A percentile compares a stretch with the other conserved stretches of the same genome.
Conservation (phyloP, 1,139 yeast genomes). For the Yamadazyma atmosphaerica region DNA sequence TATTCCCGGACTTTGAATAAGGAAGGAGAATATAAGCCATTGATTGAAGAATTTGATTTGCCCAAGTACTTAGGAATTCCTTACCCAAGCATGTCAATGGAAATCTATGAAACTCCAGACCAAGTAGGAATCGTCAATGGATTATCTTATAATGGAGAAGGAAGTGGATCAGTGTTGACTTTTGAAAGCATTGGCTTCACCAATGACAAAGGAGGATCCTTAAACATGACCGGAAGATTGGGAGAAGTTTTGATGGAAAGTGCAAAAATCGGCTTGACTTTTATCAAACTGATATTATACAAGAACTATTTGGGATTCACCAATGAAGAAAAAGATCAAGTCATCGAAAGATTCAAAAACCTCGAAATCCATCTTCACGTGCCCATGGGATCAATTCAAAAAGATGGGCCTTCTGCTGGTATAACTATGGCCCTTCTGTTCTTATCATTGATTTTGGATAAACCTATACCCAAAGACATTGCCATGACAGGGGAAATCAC, state of each 20-base stretch:
- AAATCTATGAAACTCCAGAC: slow-evolving; percentile 27
- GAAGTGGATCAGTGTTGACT: slow-evolving; percentile 79
- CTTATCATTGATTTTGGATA: slow-evolving; percentile 66
- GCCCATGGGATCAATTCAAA: slow-evolving; percentile 84
- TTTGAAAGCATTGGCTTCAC: slow-evolving; percentile 74
- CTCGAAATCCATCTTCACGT: slow-evolving; percentile 80
- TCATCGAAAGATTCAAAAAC: slow-evolving; percentile 47
- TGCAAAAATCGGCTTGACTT: slow-evolving; percentile 74
- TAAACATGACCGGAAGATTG: slow-evolving; percentile 76
- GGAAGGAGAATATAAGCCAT: slow-evolving; percentile 28
- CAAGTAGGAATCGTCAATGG: slow-evolving; percentile 86
- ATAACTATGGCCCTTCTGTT: slow-evolving; percentile 84
- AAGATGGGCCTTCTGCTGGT: slow-evolving; percentile 96
- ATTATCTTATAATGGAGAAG: slow-evolving; percentile 82
- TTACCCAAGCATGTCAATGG: slow-evolving; percentile 29
- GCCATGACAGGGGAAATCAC: slow-evolving; percentile 98
- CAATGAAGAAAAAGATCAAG: slow-evolving; percentile 22
- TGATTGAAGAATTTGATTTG: slow-evolving; percentile 44
- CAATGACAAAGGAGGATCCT: slow-evolving; percentile 31
- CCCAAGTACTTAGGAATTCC: slow-evolving; percentile 58
- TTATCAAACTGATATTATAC: slow-evolving; percentile 62
- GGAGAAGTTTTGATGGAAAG: slow-evolving; percentile 85
- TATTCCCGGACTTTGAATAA: slow-evolving; percentile 45
- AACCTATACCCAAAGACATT: slow-evolving; percentile 63
- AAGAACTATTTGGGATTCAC: slow-evolving; percentile 31